A percentile compares a stretch with the other conserved stretches of the same genome.
phyloP scores from a whole-genome alignment of 768 basidiomycete genomes.

The Tulasnella sp. region DNA sequence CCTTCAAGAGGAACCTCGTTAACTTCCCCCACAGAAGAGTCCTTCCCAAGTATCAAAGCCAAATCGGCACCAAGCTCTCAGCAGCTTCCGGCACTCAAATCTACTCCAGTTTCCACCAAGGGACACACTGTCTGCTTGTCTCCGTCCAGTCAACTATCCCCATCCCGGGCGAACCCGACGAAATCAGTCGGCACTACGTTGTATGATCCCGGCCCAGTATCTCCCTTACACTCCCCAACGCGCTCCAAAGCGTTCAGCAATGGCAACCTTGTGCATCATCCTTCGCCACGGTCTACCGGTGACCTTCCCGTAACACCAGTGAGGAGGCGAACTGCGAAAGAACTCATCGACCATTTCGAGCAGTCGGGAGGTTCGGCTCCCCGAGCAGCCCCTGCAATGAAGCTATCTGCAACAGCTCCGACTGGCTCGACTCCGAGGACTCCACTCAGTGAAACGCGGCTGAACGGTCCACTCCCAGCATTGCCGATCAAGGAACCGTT shows the following conservation, averaged over 20 bases:
- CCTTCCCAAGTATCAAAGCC: background rate
- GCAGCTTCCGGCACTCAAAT: background rate
- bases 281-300: background rate
- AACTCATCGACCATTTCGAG: conserved; percentile 25
- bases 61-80: background rate
- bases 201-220: conserved; percentile 15
- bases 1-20: background rate
- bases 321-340: conserved; percentile 19
- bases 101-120: background rate
- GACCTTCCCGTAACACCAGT: conserved; percentile 18
- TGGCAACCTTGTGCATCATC: background rate
- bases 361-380: conserved; percentile 11
- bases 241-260: background rate
- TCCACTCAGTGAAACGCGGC: conserved; percentile 17
- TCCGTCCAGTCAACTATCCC: background rate
- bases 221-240: background rate
- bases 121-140: conserved; percentile 11
- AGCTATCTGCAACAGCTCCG: conserved; percentile 13
- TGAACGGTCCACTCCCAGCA: conserved; percentile 18
- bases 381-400: background rate
- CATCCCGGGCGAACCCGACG: background rate
- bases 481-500: conserved; percentile 6
- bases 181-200: background rate
- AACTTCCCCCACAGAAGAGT: background rate
- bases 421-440: background rate